A percentile compares a stretch with the other conserved stretches of the same genome.
Conservation (phyloP, 768 basidiomycete species). For the Podaxis sp. region DNA sequence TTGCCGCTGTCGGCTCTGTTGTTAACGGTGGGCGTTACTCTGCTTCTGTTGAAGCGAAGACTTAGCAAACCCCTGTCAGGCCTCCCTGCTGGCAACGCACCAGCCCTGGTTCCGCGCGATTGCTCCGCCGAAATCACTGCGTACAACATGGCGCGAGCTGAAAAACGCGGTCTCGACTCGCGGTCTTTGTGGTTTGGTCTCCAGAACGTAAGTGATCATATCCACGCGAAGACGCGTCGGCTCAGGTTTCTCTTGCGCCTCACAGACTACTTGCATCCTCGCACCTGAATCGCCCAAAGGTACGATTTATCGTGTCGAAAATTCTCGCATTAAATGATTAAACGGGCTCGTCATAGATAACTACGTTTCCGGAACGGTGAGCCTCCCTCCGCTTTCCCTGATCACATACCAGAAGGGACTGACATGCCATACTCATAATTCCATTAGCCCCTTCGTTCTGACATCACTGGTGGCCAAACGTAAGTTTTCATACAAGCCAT, state of each 20-base stretch:
- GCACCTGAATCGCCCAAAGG: conserved; percentile 22
- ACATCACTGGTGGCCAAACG: conserved; percentile 30
- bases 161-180: conserved; percentile 21
- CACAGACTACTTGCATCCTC: conserved; percentile 24
- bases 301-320: background rate
- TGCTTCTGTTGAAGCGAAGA: background rate
- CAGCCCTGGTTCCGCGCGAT: conserved; percentile 17
- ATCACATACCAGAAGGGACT: background rate
- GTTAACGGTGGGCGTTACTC: conserved; percentile 4
- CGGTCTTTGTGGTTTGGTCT: conserved; percentile 22
- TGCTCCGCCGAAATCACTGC: conserved; percentile 24
- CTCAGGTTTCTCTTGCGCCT: background rate
- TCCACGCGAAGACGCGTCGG: background rate
- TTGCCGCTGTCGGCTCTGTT: background rate
- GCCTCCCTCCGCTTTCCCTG: background rate
- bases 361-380: conserved; percentile 9
- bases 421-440: background rate
- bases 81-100: conserved; percentile 9
- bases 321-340: background rate
- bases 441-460: conserved; percentile 23
- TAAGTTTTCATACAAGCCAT: conserved; percentile 15
- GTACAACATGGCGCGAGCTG: conserved; percentile 19
- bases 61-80: background rate
- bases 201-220: conserved; percentile 20
- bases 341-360: background rate